phyloP scores from a whole-genome alignment of 2,329 filamentous ascomycete species.

The Penicillium sp. region DNA sequence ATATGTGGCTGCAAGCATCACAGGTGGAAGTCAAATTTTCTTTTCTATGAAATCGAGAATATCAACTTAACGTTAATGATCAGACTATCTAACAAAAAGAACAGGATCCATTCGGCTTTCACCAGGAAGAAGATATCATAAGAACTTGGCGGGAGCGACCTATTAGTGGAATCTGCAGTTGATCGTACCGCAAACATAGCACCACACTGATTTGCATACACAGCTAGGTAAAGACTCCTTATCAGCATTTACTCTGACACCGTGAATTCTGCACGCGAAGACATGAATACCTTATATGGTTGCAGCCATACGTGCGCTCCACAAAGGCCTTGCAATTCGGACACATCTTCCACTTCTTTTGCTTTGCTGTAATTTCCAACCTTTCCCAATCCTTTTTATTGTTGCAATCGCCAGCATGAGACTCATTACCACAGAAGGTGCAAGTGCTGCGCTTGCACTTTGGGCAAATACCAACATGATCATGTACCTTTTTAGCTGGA shows the following conservation, averaged over 20 bases:
- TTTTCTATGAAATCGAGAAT: no score
- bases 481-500: neutral
- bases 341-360: neutral
- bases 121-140: no score
- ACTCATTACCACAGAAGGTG: neutral
- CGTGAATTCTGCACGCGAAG: neutral
- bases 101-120: no score
- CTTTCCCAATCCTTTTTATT: neutral
- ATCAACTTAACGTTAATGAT: no score
- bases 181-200: neutral
- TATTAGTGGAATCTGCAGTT: neutral
- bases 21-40: no score
- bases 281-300: neutral
- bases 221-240: neutral
- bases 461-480: neutral
- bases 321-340: neutral
- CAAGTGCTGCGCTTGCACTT: neutral
- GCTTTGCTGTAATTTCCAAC: neutral
- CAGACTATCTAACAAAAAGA: no score
- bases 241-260: neutral
- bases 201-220: neutral
- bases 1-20: no score
- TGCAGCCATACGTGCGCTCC: neutral
- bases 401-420: neutral
- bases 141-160: no score